These are phyloP conservation scores for Microbotryomycetes sp. DNA, from an alignment of 1,284 basidiomycete species.

Conservation along the genomic window DNA sequence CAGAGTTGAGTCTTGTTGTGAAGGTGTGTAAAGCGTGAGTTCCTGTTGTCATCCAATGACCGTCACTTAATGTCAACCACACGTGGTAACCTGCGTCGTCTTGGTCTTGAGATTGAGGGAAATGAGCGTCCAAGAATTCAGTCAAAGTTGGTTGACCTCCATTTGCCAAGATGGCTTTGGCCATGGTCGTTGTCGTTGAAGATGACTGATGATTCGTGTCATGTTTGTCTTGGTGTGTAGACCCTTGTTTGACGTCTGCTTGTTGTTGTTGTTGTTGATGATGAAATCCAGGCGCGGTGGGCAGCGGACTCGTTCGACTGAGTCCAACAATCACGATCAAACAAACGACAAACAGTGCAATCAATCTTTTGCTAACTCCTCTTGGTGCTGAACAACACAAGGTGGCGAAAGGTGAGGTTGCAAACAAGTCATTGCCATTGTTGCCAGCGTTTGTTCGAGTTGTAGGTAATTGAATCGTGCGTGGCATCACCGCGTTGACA, in stretches of 20 bases:
- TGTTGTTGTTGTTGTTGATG: not conserved
- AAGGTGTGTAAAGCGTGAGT: conserved; percentile 15
- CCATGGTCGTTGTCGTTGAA: not conserved
- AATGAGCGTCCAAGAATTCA: conserved; percentile 17
- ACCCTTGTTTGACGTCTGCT: not conserved
- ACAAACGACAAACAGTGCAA: not conserved
- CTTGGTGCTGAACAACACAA: no score
- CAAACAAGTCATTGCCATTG: no score
- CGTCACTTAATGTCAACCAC: conserved; percentile 24
- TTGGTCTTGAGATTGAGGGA: not conserved
- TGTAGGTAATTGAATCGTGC: not conserved
- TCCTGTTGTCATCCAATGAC: conserved; percentile 9
- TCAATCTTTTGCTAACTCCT: not conserved
- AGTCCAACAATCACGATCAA: not conserved
- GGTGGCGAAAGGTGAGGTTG: no score
- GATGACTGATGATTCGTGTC: not conserved
- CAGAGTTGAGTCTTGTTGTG: conserved; percentile 16
- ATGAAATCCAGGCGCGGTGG: not conserved
- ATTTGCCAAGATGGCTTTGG: not conserved
- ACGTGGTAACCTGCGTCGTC: conserved; percentile 1
- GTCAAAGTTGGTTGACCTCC: not conserved
- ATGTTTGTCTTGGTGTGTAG: not conserved
- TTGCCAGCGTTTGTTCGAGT: no score
- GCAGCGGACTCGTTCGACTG: not conserved
- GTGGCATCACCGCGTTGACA: not conserved